Base-by-base conservation (phyloP, 2,329 filamentous ascomycete species). In the Xylariales sp. region DNA sequence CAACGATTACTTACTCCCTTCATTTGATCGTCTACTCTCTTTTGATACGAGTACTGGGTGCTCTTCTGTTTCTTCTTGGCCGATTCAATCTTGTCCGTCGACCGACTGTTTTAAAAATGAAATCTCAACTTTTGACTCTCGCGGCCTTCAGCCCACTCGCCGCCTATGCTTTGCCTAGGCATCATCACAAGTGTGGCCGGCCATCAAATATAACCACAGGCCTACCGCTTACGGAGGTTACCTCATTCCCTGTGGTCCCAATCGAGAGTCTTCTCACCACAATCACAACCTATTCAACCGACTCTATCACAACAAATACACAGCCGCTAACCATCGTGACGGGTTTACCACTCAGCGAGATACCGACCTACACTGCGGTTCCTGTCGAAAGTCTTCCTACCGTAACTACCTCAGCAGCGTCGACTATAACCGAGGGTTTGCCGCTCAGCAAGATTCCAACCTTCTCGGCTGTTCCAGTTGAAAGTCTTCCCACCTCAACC, bases 31-130 rank as follows among this genome's bases (percentile, higher is more conserved):
- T 41, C 53, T 34, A 55, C 56, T 67, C 46, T 32, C 45, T 36
- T 23, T 50, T 54, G 43, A 49, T 46, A 36, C 56, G 32, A 67
- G 64, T 55, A 55, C 55, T 39, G 64, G 59, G 43, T 64, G 67
- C 64, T 62, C n/a, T 55, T 41, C n/a, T 23, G 23, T 23, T 30
- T 59, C 18, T 49, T 39, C 43, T 50, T 34, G 39, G 46, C 36
- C 39, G 28, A 62, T 36, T 36, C 34, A 14, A 50, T 55, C 23
- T 49, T n/a, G 61, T 23, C 23, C 57, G 64, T 65, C 49, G 61
- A 65, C 9, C 57, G 48, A 64, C 52, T 34, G 12, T 56, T 23
- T n/a, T 30, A 23, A 61, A 70, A 61, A 70, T 70, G 68, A 68
- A 32, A 53, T 45, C 30, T 32, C 62, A 65, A 64, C n/a, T 70